These are phyloP conservation scores for Spiraea crenata DNA, from an alignment of 331 rosid genomes.

Conservation along the genomic window DNA sequence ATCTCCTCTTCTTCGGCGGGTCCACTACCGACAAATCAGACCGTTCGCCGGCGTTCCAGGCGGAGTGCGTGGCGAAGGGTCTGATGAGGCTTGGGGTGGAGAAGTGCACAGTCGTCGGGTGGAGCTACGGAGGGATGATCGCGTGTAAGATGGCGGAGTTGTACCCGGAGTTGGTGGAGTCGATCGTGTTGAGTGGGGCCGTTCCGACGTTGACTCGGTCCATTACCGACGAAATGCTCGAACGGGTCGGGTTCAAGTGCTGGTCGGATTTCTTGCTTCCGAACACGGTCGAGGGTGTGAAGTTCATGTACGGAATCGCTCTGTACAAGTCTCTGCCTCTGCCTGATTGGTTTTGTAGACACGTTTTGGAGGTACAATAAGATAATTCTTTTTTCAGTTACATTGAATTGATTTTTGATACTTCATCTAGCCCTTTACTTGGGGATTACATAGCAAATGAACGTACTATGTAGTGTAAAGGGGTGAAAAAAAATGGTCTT, in stretches of 20 bases:
- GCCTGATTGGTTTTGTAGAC: conserved; percentile 27
- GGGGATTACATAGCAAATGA: no score
- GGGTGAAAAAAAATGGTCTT: no score
- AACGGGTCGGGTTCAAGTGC: conserved; percentile 21
- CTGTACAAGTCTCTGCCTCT: conserved; percentile 16
- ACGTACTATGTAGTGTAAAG: no score
- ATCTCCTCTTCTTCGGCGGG: conserved; percentile 37
- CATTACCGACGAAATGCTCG: conserved; percentile 12
- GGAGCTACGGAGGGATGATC: conserved; percentile 46
- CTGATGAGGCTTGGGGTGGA: conserved; percentile 38
- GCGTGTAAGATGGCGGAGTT: conserved; percentile 39
- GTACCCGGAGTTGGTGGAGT: conserved; percentile 33
- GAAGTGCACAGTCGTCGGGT: conserved; percentile 29
- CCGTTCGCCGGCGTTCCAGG: conserved; percentile 40
- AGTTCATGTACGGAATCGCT: conserved; percentile 2
- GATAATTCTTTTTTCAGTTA: no score
- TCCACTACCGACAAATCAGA: conserved; percentile 31
- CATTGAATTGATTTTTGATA: no score
- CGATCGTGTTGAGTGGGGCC: conserved; percentile 32
- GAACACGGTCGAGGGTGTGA: conserved; percentile 22
- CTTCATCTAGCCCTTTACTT: no score
- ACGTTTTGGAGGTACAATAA: conserved; percentile 38
- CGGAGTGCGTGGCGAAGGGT: conserved; percentile 37
- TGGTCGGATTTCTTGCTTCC: conserved; percentile 39
- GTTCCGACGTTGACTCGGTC: conserved; percentile 33